Evolutionary conservation across 2,329 filamentous ascomycete genomes (phyloP).

Genomic region (Teratosphaeria pseudoeucalypti): DNA sequence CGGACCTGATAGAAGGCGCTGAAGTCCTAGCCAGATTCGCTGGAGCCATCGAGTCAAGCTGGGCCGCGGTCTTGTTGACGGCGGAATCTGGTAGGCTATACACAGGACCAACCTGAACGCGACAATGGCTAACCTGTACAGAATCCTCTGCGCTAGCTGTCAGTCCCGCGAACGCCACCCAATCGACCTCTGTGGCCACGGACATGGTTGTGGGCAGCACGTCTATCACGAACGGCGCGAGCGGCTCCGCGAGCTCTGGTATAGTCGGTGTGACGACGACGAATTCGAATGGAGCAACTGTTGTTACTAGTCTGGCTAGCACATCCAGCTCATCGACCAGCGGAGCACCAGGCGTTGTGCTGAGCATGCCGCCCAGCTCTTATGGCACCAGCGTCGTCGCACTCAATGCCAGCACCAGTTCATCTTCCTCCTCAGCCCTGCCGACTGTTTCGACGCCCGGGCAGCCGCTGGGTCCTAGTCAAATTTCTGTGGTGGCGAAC

Average conservation of each 20-base stretch:
- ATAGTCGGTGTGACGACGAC: not conserved
- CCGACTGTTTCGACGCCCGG: not conserved
- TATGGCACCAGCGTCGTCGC: conserved; percentile 2
- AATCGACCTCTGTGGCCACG: conserved; percentile 4
- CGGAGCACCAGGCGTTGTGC: not conserved
- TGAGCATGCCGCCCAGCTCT: conserved; percentile 3
- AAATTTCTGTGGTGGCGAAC: not conserved
- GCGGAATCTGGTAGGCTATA: conserved; percentile 12
- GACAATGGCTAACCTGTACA: not conserved
- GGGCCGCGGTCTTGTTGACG: conserved; percentile 19
- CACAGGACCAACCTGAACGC: not conserved
- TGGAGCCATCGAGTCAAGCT: conserved; percentile 16
- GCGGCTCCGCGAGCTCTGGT: not conserved
- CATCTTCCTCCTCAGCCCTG: not conserved
- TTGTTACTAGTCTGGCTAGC: not conserved
- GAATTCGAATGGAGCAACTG: not conserved
- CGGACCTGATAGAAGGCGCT: conserved; percentile 15
- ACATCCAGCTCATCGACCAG: not conserved
- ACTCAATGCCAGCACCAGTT: not conserved
- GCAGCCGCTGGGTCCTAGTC: not conserved
- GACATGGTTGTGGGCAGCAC: conserved; percentile 1
- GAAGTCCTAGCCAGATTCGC: conserved; percentile 21
- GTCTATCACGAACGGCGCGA: not conserved
- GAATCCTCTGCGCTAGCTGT: not conserved
- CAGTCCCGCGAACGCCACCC: conserved; percentile 1